phyloP scores from a whole-genome alignment of 371 early-diverging fungal species.

The Lichtheimia ornata region DNA sequence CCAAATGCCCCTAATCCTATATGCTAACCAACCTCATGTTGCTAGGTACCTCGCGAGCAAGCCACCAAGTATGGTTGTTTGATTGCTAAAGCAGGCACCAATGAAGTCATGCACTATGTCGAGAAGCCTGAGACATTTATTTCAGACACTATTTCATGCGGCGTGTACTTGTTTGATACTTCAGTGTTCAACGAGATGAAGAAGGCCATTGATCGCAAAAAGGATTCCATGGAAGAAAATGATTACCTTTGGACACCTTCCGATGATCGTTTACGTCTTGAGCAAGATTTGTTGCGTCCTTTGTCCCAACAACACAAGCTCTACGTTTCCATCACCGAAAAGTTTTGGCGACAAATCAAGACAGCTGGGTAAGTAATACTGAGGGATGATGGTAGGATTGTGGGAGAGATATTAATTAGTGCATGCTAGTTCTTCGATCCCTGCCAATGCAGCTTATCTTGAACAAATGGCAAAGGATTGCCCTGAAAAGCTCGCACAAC shows the following conservation, averaged over 20 bases:
- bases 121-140: constrained; percentile 96
- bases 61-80: constrained; percentile 92
- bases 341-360: constrained; percentile 95
- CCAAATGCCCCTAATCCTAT: not conserved
- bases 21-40: not conserved
- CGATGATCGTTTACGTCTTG: constrained; percentile 81
- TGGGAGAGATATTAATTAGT: not conserved
- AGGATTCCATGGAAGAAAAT: constrained; percentile 60
- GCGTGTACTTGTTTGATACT: constrained; percentile 88
- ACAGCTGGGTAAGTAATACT: constrained; percentile 72
- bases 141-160: constrained; percentile 92
- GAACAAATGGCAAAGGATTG: constrained; percentile 68
- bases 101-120: constrained; percentile 93
- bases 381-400: not conserved
- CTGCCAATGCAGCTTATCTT: constrained; percentile 89
- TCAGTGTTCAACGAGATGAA: constrained; percentile 86
- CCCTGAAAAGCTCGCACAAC: constrained; percentile 68
- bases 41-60: constrained; percentile 63
- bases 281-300: constrained; percentile 88
- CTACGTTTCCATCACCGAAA: constrained; percentile 75
- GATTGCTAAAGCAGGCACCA: constrained; percentile 81
- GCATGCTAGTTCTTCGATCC: constrained; percentile 82
- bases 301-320: constrained; percentile 82
- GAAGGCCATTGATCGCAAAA: constrained; percentile 60
- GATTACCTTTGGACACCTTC: constrained; percentile 53